Evolutionary conservation across 2,329 filamentous ascomycete species (phyloP).

Genomic region (Colletotrichum simmondsii): DNA sequence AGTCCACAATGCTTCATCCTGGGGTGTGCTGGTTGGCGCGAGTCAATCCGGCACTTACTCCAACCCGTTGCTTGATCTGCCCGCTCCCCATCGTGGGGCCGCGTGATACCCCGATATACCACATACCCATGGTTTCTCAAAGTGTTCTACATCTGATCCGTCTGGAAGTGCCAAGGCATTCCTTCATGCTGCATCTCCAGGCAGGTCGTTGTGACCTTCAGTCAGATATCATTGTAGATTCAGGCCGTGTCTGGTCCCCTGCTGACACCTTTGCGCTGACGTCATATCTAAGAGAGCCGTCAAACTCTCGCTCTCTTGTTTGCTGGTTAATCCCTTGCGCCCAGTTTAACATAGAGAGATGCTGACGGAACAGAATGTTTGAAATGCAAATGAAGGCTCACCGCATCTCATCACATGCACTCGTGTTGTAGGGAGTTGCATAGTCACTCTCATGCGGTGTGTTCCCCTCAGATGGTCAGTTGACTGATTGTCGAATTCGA

Average conservation of each 20-base stretch:
- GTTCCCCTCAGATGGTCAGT: constrained; percentile 11
- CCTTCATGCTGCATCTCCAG: constrained; percentile 5
- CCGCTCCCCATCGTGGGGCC: constrained; percentile 10
- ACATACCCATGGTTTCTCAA: constrained; percentile 13
- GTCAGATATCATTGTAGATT: not conserved
- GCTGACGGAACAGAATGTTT: not conserved
- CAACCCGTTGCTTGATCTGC: constrained; percentile 23
- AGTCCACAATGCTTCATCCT: constrained; percentile 15
- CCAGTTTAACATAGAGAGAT: not conserved
- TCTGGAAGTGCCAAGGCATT: constrained; percentile 5
- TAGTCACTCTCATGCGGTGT: not conserved
- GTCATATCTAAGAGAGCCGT: not conserved
- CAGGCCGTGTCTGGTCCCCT: not conserved
- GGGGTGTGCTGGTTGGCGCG: constrained; percentile 24
- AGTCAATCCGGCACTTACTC: constrained; percentile 27
- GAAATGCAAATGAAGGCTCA: not conserved
- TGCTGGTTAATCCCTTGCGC: constrained; percentile 15
- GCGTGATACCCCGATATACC: constrained; percentile 11
- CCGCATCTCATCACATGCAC: not conserved
- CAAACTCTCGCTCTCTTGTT: not conserved
- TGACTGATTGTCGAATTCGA: constrained; percentile 1
- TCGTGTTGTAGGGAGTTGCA: not conserved
- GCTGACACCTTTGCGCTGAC: constrained; percentile 17
- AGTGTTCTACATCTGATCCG: not conserved
- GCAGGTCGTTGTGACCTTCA: not conserved